phyloP scores from a whole-genome alignment of 2,329 filamentous ascomycete species.

The Acrocalymma vagum region DNA sequence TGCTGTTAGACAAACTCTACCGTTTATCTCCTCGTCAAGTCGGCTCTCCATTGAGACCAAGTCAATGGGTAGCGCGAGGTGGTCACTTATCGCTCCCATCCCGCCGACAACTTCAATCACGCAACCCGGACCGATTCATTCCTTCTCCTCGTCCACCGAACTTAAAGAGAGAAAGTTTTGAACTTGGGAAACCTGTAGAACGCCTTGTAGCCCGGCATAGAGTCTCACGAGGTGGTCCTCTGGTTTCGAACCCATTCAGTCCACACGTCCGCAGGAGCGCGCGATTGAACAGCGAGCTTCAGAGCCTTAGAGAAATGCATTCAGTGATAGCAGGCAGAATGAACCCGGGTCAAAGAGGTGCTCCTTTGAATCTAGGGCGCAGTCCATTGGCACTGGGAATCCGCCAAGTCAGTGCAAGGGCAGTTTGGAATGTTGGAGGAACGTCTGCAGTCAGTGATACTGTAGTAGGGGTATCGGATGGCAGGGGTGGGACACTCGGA shows the following conservation, averaged over 20 bases:
- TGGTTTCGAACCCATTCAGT: conserved; percentile 62
- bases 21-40: conserved; percentile 27
- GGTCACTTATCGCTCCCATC: conserved; percentile 26
- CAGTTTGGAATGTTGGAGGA: conserved; percentile 83
- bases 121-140: conserved; percentile 67
- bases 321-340: conserved; percentile 32
- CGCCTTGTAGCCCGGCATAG: conserved; percentile 58
- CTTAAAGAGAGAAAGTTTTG: conserved; percentile 58
- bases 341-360: conserved; percentile 23
- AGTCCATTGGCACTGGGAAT: conserved; percentile 23
- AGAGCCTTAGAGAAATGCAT: conserved; percentile 41
- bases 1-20: conserved; percentile 13
- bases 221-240: conserved; percentile 52
- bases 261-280: conserved; percentile 45
- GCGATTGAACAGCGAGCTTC: conserved; percentile 42
- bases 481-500: conserved; percentile 69
- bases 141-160: conserved; percentile 54
- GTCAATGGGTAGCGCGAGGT: conserved; percentile 38
- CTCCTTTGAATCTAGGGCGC: conserved; percentile 30
- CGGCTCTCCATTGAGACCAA: conserved; percentile 42
- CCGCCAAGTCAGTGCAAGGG: conserved; percentile 68
- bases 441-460: conserved; percentile 64
- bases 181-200: conserved; percentile 58
- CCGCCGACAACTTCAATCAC: conserved; percentile 28
- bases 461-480: conserved; percentile 63